phyloP scores from a whole-genome alignment of 352 stramenopile genomes.

The Globisporangium orthogonon region DNA sequence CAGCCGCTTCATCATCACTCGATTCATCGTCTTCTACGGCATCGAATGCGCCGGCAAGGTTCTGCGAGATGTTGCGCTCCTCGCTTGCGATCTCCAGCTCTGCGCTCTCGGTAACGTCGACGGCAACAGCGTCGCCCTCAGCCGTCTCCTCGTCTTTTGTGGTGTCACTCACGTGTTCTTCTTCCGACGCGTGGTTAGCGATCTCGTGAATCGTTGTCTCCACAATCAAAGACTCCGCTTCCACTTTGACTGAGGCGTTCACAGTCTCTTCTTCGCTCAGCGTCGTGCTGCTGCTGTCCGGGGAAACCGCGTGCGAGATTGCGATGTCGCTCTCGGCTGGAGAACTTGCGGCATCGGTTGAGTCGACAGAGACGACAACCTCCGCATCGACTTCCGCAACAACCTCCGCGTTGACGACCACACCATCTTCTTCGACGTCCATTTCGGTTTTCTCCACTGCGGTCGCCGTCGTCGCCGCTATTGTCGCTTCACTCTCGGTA shows the following conservation, averaged over 20 bases:
- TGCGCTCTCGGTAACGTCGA: background rate
- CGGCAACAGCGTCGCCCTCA: background rate
- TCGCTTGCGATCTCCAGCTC: background rate
- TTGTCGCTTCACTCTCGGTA: background rate
- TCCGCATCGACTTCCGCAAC: background rate
- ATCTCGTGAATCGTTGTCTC: background rate
- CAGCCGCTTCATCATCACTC: background rate
- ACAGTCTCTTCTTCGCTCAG: background rate
- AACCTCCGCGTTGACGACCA: background rate
- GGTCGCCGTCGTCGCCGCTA: background rate
- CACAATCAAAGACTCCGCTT: background rate
- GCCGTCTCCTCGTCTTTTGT: background rate
- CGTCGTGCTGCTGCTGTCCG: background rate
- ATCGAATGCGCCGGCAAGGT: conserved; percentile 3
- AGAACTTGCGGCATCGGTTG: background rate
- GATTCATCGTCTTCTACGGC: conserved; percentile 4
- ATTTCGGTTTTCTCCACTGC: background rate
- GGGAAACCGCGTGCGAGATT: no score
- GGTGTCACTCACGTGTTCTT: background rate
- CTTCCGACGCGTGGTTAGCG: background rate
- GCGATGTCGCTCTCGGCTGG: background rate
- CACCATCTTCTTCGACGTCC: background rate
- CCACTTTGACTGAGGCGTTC: background rate
- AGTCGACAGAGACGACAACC: background rate
- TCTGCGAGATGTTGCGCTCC: conserved; percentile 3